A percentile compares a stretch with the other conserved stretches of the same genome.
These are phyloP conservation scores for Ganoderma sp. DNA, from an alignment of 1,284 basidiomycete genomes.

Conservation along the genomic window DNA sequence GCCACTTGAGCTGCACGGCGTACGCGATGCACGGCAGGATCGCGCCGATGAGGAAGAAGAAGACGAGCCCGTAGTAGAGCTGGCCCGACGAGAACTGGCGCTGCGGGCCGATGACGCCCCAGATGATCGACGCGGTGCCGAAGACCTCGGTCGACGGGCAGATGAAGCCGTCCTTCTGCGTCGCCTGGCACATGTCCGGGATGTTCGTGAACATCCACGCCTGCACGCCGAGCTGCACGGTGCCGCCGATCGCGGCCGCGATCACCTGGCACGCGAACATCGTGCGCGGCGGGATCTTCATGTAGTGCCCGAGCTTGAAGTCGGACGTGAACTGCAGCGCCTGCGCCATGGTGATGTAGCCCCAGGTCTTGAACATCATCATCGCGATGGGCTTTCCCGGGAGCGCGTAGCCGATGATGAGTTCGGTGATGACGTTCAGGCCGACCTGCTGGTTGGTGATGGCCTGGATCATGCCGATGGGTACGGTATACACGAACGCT, in stretches of 20 bases:
- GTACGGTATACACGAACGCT: slow-evolving; percentile 54
- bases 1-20: slow-evolving; percentile 45
- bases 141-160: slow-evolving; percentile 56
- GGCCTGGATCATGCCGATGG: slow-evolving; percentile 59
- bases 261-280: slow-evolving; percentile 70
- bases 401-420: slow-evolving; percentile 55
- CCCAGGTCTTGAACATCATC: slow-evolving; percentile 65
- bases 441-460: slow-evolving; percentile 60
- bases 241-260: slow-evolving; percentile 66
- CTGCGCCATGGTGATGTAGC: slow-evolving; percentile 52
- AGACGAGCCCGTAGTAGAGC: slow-evolving; percentile 47
- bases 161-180: slow-evolving; percentile 52
- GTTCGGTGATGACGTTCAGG: slow-evolving; percentile 56
- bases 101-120: slow-evolving; percentile 50
- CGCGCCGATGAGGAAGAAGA: slow-evolving; percentile 56
- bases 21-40: slow-evolving; percentile 47
- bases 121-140: slow-evolving; percentile 40
- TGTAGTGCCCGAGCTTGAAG: slow-evolving; percentile 77
- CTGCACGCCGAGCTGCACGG: slow-evolving; percentile 70
- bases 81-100: slow-evolving; percentile 49
- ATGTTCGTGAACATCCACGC: slow-evolving; percentile 71
- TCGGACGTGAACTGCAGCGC: slow-evolving; percentile 61
- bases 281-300: slow-evolving; percentile 64
- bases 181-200: slow-evolving; percentile 52
- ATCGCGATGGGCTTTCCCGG: slow-evolving; percentile 56